Evolutionary conservation across 1,284 basidiomycete species (phyloP).

Genomic region (Agroathelia rolfsii): DNA sequence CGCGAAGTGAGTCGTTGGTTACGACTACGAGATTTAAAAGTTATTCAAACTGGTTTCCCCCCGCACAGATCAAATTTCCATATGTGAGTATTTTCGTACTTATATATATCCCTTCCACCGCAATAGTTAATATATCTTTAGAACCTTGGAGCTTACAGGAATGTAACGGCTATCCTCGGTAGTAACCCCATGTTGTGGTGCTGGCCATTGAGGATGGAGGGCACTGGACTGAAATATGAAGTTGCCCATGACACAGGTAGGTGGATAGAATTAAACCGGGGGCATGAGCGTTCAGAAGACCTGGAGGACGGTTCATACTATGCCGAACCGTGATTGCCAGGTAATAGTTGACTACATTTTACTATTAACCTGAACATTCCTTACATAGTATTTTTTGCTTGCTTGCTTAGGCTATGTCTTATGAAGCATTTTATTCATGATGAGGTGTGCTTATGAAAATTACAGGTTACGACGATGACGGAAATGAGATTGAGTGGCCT

Average conservation of each 20-base stretch:
- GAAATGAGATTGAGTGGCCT: too few relatives aligned
- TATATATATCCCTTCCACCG: conserved; percentile 2
- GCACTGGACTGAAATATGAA: conserved; percentile 72
- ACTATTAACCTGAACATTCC: too few relatives aligned
- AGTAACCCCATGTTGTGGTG: conserved; percentile 72
- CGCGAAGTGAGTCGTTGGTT: conserved; percentile 47
- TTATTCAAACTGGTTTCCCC: conserved; percentile 1
- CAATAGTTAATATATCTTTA: conserved; percentile 21
- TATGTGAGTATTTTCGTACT: conserved; percentile 50
- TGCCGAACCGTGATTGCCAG: too few relatives aligned
- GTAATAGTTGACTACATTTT: too few relatives aligned
- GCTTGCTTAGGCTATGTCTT: too few relatives aligned
- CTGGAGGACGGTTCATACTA: too few relatives aligned
- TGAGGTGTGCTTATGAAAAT: too few relatives aligned
- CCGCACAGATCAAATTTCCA: conserved; percentile 74
- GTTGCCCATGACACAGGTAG: conserved; percentile 67
- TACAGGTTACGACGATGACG: too few relatives aligned
- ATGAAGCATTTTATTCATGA: too few relatives aligned
- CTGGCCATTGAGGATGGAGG: conserved; percentile 57
- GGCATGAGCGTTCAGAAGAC: too few relatives aligned
- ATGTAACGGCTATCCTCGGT: conserved; percentile 75
- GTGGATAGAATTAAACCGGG: conserved; percentile 62
- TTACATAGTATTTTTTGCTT: too few relatives aligned
- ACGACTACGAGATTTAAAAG: conserved; percentile 3
- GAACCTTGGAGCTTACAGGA: conserved; percentile 70